Conservation (phyloP, 2,329 filamentous ascomycete species). For the Pseudodiploospora longispora region DNA sequence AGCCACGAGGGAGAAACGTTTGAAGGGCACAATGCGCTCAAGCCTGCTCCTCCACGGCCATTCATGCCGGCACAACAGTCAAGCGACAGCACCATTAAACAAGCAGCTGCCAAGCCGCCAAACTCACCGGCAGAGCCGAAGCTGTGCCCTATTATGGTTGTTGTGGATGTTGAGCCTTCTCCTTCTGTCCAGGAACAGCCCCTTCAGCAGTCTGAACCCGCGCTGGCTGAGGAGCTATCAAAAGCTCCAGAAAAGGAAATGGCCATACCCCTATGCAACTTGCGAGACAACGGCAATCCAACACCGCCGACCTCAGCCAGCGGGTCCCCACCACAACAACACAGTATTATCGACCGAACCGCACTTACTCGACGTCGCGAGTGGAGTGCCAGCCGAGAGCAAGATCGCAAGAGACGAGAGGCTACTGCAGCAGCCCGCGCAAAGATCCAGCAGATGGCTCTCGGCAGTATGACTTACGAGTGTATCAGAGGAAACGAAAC, state of each 20-base stretch:
- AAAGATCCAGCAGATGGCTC: constrained; percentile 13
- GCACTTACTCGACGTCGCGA: constrained; percentile 25
- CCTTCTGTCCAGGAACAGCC: constrained; percentile 4
- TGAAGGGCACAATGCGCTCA: background rate
- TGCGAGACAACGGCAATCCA: constrained; percentile 12
- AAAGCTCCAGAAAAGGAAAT: background rate
- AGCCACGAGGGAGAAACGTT: background rate
- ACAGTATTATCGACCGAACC: constrained; percentile 17
- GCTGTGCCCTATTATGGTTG: constrained; percentile 32
- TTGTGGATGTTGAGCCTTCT: constrained; percentile 27
- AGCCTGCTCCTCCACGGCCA: background rate
- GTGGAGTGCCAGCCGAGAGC: constrained; percentile 23
- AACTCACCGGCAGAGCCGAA: constrained; percentile 9
- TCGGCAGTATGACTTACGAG: constrained; percentile 17
- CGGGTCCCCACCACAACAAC: constrained; percentile 19
- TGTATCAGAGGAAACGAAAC: constrained; percentile 11
- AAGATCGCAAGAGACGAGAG: constrained; percentile 17
- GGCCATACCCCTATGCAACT: background rate
- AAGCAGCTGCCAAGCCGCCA: background rate
- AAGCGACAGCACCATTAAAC: too few relatives aligned
- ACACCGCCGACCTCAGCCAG: constrained; percentile 24
- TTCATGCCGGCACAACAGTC: background rate
- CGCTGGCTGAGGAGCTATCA: background rate
- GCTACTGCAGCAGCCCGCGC: constrained; percentile 13
- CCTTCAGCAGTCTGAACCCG: background rate